Conservation (phyloP, 2,329 filamentous ascomycete species). For the Fusarium oligoseptatum region DNA sequence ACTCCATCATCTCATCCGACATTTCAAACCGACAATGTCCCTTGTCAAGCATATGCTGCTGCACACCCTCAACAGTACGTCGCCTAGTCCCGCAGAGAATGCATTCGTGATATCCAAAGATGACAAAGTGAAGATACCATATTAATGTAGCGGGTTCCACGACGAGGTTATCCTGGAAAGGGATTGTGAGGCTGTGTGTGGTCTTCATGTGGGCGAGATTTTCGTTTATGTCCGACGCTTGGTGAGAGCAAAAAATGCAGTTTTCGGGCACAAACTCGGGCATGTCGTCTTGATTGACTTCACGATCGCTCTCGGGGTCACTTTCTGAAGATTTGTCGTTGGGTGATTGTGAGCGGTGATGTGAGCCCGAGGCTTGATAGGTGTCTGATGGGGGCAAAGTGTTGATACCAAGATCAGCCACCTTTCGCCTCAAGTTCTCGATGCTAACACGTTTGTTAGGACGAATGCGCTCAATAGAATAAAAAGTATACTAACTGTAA, state of each 20-base stretch:
- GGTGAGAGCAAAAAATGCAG: constrained; percentile 15
- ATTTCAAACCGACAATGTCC: constrained; percentile 62
- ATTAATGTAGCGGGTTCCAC: constrained; percentile 62
- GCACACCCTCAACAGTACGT: constrained; percentile 58
- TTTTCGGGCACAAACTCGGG: background rate
- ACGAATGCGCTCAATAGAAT: rapidly evolving
- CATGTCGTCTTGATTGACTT: background rate
- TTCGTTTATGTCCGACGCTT: constrained; percentile 44
- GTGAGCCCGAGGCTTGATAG: background rate
- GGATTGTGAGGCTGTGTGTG: constrained; percentile 61
- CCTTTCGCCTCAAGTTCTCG: background rate
- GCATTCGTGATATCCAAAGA: constrained; percentile 64
- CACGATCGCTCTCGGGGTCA: background rate
- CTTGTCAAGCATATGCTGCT: constrained; percentile 66
- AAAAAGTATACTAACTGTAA: background rate
- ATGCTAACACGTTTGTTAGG: background rate
- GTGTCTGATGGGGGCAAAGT: background rate
- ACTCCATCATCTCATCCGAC: constrained; percentile 55
- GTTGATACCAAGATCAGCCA: background rate
- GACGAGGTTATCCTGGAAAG: constrained; percentile 52
- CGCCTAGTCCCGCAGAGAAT: constrained; percentile 62
- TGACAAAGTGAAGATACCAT: constrained; percentile 61
- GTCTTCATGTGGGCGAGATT: constrained; percentile 64
- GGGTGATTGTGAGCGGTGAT: background rate
- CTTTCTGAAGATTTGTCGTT: background rate